phyloP scores from a whole-genome alignment of 257 asterid genomes.

The Anisodus acutangulus region DNA sequence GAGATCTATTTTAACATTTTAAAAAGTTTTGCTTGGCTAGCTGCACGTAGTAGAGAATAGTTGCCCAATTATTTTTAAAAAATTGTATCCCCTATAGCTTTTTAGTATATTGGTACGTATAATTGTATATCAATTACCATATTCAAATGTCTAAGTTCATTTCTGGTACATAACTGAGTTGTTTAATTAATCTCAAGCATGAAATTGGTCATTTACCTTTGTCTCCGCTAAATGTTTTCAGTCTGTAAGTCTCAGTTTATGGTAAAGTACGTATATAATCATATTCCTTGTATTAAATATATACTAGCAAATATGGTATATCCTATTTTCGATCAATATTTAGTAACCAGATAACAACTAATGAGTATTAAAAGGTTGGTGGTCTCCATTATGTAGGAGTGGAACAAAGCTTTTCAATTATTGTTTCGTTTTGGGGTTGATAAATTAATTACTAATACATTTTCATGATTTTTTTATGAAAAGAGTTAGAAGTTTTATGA shows the following conservation, averaged over 20 bases:
- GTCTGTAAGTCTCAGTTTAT: background rate
- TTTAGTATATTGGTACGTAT: no score
- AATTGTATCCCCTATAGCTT: background rate
- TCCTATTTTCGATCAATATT: background rate
- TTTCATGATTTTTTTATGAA: background rate
- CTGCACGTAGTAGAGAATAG: conserved; percentile 12
- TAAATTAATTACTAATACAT: no score
- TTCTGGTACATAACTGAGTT: background rate
- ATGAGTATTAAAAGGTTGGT: no score
- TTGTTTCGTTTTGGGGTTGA: no score
- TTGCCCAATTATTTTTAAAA: background rate
- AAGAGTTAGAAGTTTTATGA: no score
- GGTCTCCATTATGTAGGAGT: no score
- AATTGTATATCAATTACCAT: background rate
- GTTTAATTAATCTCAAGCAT: background rate
- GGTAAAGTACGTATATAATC: background rate
- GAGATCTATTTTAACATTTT: background rate
- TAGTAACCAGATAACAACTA: background rate
- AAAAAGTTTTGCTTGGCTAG: background rate
- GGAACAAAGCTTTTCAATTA: no score
- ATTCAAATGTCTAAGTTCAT: conserved; percentile 6
- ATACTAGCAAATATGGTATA: background rate
- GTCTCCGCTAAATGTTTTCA: background rate
- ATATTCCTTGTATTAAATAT: background rate
- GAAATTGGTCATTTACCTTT: background rate